Percentiles rank a stretch among this genome's conserved stretches.
phyloP scores from a whole-genome alignment of 139 green algal species.

The Coelastrella sp. region DNA sequence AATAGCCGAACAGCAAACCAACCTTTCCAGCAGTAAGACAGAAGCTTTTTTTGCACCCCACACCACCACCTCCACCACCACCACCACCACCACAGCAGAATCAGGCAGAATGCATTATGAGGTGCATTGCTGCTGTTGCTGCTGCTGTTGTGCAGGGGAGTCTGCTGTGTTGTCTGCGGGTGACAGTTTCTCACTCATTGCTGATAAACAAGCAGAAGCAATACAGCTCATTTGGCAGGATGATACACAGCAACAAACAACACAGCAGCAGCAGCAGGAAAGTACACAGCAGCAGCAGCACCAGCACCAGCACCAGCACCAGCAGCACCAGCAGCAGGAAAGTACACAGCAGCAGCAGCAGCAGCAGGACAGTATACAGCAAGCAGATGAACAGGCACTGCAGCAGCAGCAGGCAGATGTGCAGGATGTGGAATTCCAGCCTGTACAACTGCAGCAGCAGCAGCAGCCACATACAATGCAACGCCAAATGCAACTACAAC shows the following conservation, averaged over 20 bases:
- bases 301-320: background rate
- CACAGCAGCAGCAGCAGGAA: slow-evolving; percentile 37
- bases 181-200: slow-evolving; percentile 29
- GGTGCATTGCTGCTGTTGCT: slow-evolving; percentile 20
- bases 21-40: too few species aligned
- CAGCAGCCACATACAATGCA: background rate
- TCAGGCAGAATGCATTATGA: background rate
- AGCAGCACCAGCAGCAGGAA: background rate
- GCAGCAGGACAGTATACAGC: background rate
- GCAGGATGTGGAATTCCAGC: background rate
- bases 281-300: slow-evolving; percentile 18
- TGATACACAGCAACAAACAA: background rate
- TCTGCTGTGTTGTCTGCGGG: background rate
- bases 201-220: slow-evolving; percentile 7
- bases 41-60: background rate
- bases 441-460: background rate
- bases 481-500: background rate
- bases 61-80: background rate
- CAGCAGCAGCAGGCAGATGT: slow-evolving; percentile 9
- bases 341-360: background rate
- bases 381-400: background rate
- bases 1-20: too few species aligned
- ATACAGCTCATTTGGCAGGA: slow-evolving; percentile 35
- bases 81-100: background rate
- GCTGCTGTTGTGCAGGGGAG: background rate